A percentile compares a stretch with the other conserved stretches of the same genome.
Evolutionary conservation across 345 rosid genomes (phyloP).

Genomic region (Litchi chinensis): DNA sequence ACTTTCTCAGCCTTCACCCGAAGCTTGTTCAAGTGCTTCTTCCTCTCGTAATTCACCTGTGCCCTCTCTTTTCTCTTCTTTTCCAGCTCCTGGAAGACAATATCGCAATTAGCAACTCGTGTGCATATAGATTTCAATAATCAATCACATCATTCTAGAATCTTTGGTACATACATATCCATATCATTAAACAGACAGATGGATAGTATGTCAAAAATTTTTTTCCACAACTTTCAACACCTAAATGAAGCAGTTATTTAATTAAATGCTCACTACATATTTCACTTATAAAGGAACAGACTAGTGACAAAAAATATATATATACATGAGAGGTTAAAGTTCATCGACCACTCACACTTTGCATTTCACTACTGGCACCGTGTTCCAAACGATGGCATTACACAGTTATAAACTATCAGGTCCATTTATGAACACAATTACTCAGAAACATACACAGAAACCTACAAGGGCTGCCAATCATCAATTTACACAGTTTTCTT

Average conservation of each 20-base stretch:
- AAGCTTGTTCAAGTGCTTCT: conserved; percentile 75
- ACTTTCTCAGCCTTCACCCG: conserved; percentile 78
- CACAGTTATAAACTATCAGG: neutral
- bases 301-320: no score
- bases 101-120: neutral
- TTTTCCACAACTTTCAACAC: no score
- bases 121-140: neutral
- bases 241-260: no score
- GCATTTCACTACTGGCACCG: neutral
- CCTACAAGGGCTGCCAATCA: neutral
- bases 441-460: neutral
- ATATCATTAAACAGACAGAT: no score
- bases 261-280: no score
- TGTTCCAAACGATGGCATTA: neutral
- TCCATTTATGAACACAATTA: neutral
- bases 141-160: neutral
- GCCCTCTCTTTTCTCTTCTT: conserved; percentile 81
- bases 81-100: conserved; percentile 61
- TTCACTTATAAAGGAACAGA: no score
- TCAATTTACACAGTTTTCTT: neutral
- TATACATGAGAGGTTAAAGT: no score
- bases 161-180: neutral
- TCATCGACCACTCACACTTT: neutral
- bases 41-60: conserved; percentile 64
- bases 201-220: no score